These are phyloP conservation scores for Cyberlindnera maritima DNA, from an alignment of 805 yeast species.

Conservation along the genomic window DNA sequence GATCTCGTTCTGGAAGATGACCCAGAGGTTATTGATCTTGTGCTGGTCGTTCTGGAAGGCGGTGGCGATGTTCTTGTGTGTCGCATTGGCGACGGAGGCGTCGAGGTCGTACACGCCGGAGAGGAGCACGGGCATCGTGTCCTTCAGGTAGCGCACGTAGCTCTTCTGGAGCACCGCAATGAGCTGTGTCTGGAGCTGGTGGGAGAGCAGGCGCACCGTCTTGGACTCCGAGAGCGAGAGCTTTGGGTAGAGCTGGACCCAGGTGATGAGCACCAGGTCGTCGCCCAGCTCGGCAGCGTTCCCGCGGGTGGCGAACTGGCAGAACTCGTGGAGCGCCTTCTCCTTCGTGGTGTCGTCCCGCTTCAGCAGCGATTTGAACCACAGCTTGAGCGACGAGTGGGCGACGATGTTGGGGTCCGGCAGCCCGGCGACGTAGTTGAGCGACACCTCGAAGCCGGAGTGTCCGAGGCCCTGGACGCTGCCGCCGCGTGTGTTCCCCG, in stretches of 20 bases:
- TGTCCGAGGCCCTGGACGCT: slow-evolving; percentile 34
- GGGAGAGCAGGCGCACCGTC: slow-evolving; percentile 58
- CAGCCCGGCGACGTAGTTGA: slow-evolving; percentile 72
- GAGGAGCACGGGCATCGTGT: slow-evolving; percentile 71
- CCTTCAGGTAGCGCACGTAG: slow-evolving; percentile 63
- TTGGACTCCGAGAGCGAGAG: slow-evolving; percentile 70
- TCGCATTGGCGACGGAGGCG: slow-evolving; percentile 49
- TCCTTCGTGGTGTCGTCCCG: slow-evolving; percentile 84
- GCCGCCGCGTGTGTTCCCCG: slow-evolving; percentile 6
- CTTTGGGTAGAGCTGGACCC: slow-evolving; percentile 84
- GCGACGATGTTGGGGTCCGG: slow-evolving; percentile 62
- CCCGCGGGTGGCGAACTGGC: slow-evolving; percentile 29
- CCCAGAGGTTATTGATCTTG: slow-evolving; percentile 59
- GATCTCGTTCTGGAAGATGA: slow-evolving; percentile 53
- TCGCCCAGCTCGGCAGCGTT: slow-evolving; percentile 37
- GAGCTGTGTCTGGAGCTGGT: slow-evolving; percentile 58
- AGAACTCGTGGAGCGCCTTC: slow-evolving; percentile 63
- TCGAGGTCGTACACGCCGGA: slow-evolving; percentile 74
- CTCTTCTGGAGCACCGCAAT: slow-evolving; percentile 51
- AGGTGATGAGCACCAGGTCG: slow-evolving; percentile 54
- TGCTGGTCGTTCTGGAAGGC: slow-evolving; percentile 57
- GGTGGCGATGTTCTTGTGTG: slow-evolving; percentile 42
- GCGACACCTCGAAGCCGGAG: slow-evolving; percentile 52
- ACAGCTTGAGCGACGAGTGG: slow-evolving; percentile 50
- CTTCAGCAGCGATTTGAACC: slow-evolving; percentile 76